phyloP scores from a whole-genome alignment of 345 rosid species.

The Murraya paniculata region DNA sequence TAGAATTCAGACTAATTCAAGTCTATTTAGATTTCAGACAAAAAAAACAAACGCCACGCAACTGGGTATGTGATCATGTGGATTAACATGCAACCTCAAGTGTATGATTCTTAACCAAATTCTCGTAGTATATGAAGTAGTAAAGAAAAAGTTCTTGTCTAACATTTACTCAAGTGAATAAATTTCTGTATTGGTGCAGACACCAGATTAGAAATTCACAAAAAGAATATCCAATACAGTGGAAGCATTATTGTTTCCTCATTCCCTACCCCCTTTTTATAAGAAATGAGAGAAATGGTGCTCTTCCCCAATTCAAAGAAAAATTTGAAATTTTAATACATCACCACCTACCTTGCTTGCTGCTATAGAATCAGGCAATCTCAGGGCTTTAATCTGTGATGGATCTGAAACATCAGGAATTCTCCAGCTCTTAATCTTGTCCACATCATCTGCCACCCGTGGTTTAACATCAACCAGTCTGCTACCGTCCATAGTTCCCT shows the following conservation, averaged over 20 bases:
- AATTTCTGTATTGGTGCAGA: background rate
- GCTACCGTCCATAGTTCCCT: slow-evolving; percentile 43
- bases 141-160: background rate
- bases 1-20: no score
- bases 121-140: background rate
- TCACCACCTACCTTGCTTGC: slow-evolving; percentile 38
- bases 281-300: background rate
- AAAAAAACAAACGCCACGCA: no score
- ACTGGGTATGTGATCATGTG: background rate
- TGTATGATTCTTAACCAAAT: background rate
- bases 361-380: slow-evolving; percentile 40
- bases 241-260: background rate
- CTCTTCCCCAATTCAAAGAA: background rate
- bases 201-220: background rate
- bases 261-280: background rate
- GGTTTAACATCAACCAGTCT: slow-evolving; percentile 51
- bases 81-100: background rate
- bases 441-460: slow-evolving; percentile 37
- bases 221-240: background rate
- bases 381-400: slow-evolving; percentile 39
- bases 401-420: slow-evolving; percentile 41
- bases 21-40: no score
- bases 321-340: background rate
- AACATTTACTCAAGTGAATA: background rate
- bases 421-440: slow-evolving; percentile 47